phyloP scores from a whole-genome alignment of 768 basidiomycete genomes.

The Naganishia randhawae region DNA sequence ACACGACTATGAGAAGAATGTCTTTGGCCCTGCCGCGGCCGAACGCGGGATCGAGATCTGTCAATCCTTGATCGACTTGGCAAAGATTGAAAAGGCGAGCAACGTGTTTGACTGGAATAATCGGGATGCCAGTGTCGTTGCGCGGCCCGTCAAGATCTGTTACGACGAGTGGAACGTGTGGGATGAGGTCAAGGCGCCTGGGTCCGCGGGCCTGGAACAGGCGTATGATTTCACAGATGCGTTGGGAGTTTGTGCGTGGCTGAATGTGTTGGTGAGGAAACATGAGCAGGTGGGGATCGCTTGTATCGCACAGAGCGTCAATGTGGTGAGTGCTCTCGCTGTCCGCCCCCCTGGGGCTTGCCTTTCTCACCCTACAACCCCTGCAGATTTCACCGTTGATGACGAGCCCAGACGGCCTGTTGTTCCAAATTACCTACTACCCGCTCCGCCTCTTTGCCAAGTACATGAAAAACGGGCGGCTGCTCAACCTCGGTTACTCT shows the following conservation, averaged over 20 bases:
- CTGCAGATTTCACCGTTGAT: conserved; percentile 52
- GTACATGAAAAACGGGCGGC: conserved; percentile 54
- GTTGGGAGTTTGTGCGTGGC: conserved; percentile 61
- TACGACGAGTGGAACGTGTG: conserved; percentile 60
- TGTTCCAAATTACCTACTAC: conserved; percentile 56
- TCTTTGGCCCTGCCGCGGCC: conserved; percentile 58
- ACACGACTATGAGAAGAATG: conserved; percentile 56
- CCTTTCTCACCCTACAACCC: conserved; percentile 19
- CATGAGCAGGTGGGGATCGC: conserved; percentile 62
- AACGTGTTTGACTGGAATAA: conserved; percentile 24
- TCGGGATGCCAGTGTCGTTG: conserved; percentile 22
- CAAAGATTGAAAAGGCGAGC: conserved; percentile 42
- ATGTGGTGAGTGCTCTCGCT: conserved; percentile 45
- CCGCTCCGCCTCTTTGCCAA: conserved; percentile 58
- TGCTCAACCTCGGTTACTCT: conserved; percentile 22
- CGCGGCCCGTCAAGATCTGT: conserved; percentile 47
- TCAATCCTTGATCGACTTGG: conserved; percentile 56
- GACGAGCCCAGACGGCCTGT: conserved; percentile 55
- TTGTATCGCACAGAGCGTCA: conserved; percentile 60
- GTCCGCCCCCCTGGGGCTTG: not conserved
- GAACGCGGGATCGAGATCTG: conserved; percentile 59
- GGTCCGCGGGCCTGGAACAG: conserved; percentile 58
- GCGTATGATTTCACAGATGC: conserved; percentile 60
- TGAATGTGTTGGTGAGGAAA: conserved; percentile 62
- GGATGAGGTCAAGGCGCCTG: conserved; percentile 54